phyloP scores from a whole-genome alignment of 331 rosid genomes.

The Rosa hybrid region DNA sequence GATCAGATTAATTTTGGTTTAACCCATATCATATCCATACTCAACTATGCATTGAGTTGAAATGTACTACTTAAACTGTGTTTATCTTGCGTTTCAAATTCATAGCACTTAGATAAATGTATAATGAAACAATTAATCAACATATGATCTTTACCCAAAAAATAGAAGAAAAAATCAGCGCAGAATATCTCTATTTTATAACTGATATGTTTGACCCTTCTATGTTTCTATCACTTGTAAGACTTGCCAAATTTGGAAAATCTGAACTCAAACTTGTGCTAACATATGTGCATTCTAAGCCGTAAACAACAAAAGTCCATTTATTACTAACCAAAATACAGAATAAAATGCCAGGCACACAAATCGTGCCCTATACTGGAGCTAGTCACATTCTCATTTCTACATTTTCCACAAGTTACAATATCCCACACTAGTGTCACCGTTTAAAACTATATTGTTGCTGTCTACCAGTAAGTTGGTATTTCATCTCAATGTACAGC shows the following conservation, averaged over 20 bases:
- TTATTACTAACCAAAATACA: neutral
- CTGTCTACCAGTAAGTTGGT: neutral
- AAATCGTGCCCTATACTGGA: neutral
- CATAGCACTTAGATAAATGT: neutral
- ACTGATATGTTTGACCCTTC: neutral
- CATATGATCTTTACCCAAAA: neutral
- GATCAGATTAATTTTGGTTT: neutral
- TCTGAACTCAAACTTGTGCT: neutral
- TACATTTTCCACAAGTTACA: neutral
- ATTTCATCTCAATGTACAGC: neutral
- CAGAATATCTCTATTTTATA: neutral
- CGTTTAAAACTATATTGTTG: neutral
- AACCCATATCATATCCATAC: neutral
- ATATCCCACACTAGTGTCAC: neutral
- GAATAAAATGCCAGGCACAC: neutral
- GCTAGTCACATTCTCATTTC: neutral
- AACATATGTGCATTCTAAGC: neutral
- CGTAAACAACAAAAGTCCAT: neutral
- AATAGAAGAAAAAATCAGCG: neutral
- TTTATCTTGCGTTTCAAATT: neutral
- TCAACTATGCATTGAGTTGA: neutral
- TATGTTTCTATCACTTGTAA: neutral
- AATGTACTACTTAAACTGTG: neutral
- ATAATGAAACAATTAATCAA: neutral
- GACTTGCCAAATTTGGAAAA: neutral